phyloP scores from a whole-genome alignment of 192 early-diverging fungal genomes.

The Linnemannia schmuckeri region DNA sequence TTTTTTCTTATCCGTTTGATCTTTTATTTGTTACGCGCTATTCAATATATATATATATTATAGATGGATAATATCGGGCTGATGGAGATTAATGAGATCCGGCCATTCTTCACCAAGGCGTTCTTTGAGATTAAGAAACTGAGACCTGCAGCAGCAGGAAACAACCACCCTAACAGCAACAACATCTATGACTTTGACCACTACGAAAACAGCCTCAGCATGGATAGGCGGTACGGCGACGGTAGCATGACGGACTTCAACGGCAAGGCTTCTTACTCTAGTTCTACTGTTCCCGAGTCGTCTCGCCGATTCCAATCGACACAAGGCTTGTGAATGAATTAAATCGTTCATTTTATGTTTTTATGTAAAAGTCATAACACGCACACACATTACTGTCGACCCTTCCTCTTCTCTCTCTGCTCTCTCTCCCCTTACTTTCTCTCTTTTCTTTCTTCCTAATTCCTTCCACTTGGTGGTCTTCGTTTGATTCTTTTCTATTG shows the following conservation, averaged over 20 bases:
- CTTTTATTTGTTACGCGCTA: slow-evolving; percentile 11
- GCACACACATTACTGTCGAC: background rate
- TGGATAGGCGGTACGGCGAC: background rate
- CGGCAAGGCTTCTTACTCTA: slow-evolving; percentile 2
- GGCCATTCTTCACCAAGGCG: slow-evolving; percentile 88
- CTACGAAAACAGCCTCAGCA: background rate
- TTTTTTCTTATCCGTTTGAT: no score
- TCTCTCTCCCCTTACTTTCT: background rate
- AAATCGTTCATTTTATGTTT: background rate
- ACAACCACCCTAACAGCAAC: background rate
- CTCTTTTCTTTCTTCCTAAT: background rate
- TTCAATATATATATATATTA: background rate
- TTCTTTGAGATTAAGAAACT: slow-evolving; percentile 79
- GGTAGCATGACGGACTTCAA: background rate
- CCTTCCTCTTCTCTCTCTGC: background rate
- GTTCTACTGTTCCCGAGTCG: slow-evolving; percentile 14
- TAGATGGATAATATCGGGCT: slow-evolving; percentile 87
- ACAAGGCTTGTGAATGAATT: slow-evolving; percentile 12
- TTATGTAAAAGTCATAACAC: background rate
- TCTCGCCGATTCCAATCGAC: slow-evolving; percentile 13
- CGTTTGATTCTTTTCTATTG: background rate
- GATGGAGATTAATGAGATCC: slow-evolving; percentile 93
- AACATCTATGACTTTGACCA: background rate
- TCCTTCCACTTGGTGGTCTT: background rate
- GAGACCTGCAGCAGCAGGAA: slow-evolving; percentile 16